Conservation (phyloP, 768 basidiomycete genomes). For the Calocybe cyanea region DNA sequence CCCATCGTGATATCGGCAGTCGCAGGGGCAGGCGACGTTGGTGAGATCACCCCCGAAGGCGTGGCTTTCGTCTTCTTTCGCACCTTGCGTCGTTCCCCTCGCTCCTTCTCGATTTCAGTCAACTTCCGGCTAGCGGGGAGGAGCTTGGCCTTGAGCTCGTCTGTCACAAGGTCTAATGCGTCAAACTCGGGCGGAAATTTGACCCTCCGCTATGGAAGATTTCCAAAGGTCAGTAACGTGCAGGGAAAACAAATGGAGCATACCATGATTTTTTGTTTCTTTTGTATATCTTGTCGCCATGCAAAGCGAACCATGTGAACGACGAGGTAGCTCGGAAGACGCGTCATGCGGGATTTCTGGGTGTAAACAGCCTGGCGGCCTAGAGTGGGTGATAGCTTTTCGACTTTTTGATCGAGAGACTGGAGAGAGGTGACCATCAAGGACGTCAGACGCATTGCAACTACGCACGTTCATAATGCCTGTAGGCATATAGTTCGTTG, state of each 20-base stretch:
- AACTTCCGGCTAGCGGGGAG: conserved; percentile 67
- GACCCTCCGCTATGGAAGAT: conserved; percentile 64
- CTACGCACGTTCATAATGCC: conserved; percentile 74
- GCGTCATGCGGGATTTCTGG: conserved; percentile 74
- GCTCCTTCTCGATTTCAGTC: conserved; percentile 80
- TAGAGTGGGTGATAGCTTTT: conserved; percentile 78
- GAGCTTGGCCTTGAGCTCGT: conserved; percentile 72
- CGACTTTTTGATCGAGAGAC: conserved; percentile 84
- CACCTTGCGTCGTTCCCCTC: conserved; percentile 78
- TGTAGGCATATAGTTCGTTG: conserved; percentile 84
- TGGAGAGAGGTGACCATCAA: conserved; percentile 23
- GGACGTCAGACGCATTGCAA: not conserved
- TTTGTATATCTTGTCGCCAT: conserved; percentile 86
- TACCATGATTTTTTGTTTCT: conserved; percentile 98
- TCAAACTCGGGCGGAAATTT: conserved; percentile 92
- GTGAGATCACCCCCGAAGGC: conserved; percentile 21
- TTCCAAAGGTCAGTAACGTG: not conserved
- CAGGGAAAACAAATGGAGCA: conserved; percentile 3
- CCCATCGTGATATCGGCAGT: conserved; percentile 48
- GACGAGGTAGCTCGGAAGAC: conserved; percentile 80
- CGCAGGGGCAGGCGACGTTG: conserved; percentile 21
- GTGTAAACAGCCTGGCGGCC: conserved; percentile 80
- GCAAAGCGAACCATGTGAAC: conserved; percentile 97
- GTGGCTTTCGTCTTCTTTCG: conserved; percentile 65
- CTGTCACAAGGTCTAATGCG: conserved; percentile 74